phyloP scores from a whole-genome alignment of 2,329 filamentous ascomycete genomes.

The Arthrobotrys sinensis region DNA sequence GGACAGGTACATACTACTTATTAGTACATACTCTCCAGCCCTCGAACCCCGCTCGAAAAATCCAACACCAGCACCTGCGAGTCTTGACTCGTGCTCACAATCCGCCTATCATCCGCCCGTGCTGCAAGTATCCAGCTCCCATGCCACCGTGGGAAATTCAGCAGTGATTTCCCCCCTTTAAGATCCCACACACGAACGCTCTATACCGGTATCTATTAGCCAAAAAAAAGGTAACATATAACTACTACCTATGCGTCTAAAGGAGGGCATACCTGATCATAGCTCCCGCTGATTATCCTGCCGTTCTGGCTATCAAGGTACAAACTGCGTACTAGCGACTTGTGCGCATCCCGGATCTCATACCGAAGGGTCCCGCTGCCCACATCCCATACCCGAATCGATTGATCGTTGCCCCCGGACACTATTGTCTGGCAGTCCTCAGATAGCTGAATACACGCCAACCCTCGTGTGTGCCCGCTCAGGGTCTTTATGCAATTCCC shows the following conservation, averaged over 20 bases:
- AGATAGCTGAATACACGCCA: slow-evolving; percentile 95
- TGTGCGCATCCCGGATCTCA: slow-evolving; percentile 79
- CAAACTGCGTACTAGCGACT: slow-evolving; percentile 86
- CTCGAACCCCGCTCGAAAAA: slow-evolving; percentile 78
- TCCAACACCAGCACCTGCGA: slow-evolving; percentile 93
- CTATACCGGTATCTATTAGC: background rate
- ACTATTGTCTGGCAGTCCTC: slow-evolving; percentile 95
- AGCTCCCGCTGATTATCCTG: slow-evolving; percentile 90
- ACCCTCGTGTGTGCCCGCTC: slow-evolving; percentile 87
- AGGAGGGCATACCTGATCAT: slow-evolving; percentile 80
- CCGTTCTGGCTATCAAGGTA: slow-evolving; percentile 91
- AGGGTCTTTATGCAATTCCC: slow-evolving; percentile 93
- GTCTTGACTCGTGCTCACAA: slow-evolving; percentile 95
- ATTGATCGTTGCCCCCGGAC: slow-evolving; percentile 93
- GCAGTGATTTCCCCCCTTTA: slow-evolving; percentile 67
- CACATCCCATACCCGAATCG: slow-evolving; percentile 96
- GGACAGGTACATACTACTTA: background rate
- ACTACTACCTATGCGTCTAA: background rate
- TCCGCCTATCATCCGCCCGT: slow-evolving; percentile 93
- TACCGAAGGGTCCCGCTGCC: slow-evolving; percentile 86
- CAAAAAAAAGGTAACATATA: background rate
- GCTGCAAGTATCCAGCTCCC: slow-evolving; percentile 96
- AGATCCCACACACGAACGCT: slow-evolving; percentile 49
- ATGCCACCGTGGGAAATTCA: slow-evolving; percentile 95
- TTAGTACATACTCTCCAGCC: slow-evolving; percentile 72